phyloP scores from a whole-genome alignment of 1,284 basidiomycete species.

The Papiliotrema nemorosa region DNA sequence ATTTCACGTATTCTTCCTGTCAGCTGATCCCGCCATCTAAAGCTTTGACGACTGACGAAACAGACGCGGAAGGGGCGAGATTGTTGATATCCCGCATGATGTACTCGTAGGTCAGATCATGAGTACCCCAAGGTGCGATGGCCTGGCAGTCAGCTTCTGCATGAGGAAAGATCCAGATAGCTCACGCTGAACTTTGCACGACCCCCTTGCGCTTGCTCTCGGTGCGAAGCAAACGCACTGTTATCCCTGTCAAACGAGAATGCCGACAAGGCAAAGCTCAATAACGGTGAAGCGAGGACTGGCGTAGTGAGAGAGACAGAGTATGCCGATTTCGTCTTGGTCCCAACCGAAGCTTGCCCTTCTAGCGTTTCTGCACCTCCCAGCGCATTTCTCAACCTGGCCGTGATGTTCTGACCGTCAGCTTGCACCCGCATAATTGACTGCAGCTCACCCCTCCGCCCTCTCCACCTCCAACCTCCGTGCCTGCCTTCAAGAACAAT shows the following conservation, averaged over 20 bases:
- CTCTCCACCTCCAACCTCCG: conserved; percentile 91
- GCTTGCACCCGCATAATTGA: neutral
- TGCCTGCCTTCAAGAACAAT: conserved; percentile 78
- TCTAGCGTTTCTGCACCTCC: conserved; percentile 89
- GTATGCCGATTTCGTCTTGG: conserved; percentile 81
- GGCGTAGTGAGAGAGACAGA: conserved; percentile 54
- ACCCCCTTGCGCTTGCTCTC: conserved; percentile 50
- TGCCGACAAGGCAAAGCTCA: conserved; percentile 39
- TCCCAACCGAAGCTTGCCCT: conserved; percentile 78
- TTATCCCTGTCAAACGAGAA: conserved; percentile 53
- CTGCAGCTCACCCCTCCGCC: conserved; percentile 69
- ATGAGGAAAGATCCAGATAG: neutral
- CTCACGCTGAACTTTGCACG: conserved; percentile 44
- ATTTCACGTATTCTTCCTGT: conserved; percentile 68
- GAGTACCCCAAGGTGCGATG: conserved; percentile 55
- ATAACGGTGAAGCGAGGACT: conserved; percentile 44
- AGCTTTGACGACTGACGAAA: conserved; percentile 57
- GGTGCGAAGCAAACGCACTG: conserved; percentile 50
- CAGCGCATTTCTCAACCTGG: conserved; percentile 78
- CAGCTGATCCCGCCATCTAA: neutral
- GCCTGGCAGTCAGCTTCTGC: conserved; percentile 25
- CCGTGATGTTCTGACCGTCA: conserved; percentile 63
- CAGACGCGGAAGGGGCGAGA: conserved; percentile 69
- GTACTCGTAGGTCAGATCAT: conserved; percentile 78
- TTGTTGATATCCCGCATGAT: conserved; percentile 69